phyloP scores from a whole-genome alignment of 1,284 basidiomycete genomes.

The Moesziomyces antarcticus region DNA sequence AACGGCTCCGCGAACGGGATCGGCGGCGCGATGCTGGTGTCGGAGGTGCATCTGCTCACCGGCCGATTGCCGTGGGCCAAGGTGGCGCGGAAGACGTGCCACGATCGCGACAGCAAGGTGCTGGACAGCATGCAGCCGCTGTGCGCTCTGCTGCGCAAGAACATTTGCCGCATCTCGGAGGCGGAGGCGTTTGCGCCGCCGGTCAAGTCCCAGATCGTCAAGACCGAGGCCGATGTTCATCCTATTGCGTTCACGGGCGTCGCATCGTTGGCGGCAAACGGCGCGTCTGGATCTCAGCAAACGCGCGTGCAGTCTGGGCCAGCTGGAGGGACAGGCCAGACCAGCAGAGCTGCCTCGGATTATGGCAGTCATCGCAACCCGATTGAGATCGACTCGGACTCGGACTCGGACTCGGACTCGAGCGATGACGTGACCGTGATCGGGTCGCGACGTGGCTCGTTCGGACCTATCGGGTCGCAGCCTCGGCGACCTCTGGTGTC shows the following conservation, averaged over 20 bases:
- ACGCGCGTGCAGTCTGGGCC: no score
- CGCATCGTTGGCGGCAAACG: no score
- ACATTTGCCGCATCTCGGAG: constrained; percentile 17
- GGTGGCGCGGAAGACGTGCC: constrained; percentile 10
- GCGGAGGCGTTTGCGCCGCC: constrained; percentile 7
- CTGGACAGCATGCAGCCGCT: constrained; percentile 21
- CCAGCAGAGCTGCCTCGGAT: no score
- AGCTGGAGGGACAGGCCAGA: no score
- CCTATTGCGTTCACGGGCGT: background rate
- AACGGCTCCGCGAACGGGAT: background rate
- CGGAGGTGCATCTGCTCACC: constrained; percentile 31
- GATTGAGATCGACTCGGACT: background rate
- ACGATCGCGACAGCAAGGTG: constrained; percentile 15
- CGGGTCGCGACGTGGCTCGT: no score
- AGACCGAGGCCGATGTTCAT: background rate
- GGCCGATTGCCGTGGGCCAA: constrained; percentile 34
- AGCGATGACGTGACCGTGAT: background rate
- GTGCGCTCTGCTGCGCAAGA: constrained; percentile 18
- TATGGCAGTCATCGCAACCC: no score
- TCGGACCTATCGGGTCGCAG: no score
- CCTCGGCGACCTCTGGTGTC: no score
- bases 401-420: background rate
- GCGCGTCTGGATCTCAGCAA: no score
- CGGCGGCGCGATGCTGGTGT: constrained; percentile 12
- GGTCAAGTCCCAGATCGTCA: background rate